phyloP scores from a whole-genome alignment of 495 filamentous ascomycete genomes.

The Lineolata rhizophorae region DNA sequence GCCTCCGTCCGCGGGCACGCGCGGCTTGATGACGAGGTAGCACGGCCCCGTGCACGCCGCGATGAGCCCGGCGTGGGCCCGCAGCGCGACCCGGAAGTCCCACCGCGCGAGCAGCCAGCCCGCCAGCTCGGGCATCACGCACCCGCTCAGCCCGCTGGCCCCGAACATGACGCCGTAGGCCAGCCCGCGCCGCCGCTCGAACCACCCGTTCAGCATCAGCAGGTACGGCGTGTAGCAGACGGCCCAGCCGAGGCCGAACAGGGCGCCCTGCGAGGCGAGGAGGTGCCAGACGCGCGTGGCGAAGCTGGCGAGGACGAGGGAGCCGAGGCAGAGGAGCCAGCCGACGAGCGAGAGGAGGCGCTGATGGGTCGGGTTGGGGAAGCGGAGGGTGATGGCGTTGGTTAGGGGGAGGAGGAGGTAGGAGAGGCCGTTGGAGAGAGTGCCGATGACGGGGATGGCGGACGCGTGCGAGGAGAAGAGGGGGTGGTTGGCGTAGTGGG shows the following conservation, averaged over 20 bases:
- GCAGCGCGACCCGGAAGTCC: constrained; percentile 19
- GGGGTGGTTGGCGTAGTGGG: constrained; percentile 8
- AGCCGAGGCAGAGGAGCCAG: constrained; percentile 8
- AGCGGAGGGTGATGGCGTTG: constrained; percentile 8
- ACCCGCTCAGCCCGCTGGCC: constrained; percentile 17
- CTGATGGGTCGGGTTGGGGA: constrained; percentile 3
- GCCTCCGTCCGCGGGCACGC: constrained; percentile 6
- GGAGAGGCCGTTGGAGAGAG: constrained; percentile 8
- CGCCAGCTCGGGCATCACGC: constrained; percentile 18
- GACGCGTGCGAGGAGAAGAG: constrained; percentile 2
- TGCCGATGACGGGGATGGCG: constrained; percentile 12
- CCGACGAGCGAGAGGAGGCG: constrained; percentile 6
- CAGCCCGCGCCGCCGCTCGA: constrained; percentile 18
- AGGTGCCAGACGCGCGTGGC: constrained; percentile 8
- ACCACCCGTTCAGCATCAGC: constrained; percentile 22
- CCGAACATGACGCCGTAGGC: constrained; percentile 22
- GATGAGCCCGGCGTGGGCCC: constrained; percentile 14
- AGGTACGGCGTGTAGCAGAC: constrained; percentile 12
- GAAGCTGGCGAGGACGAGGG: constrained; percentile 9
- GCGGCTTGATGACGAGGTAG: constrained; percentile 14
- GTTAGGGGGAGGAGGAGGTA: constrained; percentile 11
- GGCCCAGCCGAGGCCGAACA: constrained; percentile 12
- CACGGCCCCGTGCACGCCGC: constrained; percentile 17
- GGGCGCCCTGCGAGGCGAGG: constrained; percentile 9
- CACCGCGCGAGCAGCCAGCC: constrained; percentile 15